A percentile compares a stretch with the other conserved stretches of the same genome.
Conservation (phyloP, 208 protist genomes). For the Lotmaria passim region DNA sequence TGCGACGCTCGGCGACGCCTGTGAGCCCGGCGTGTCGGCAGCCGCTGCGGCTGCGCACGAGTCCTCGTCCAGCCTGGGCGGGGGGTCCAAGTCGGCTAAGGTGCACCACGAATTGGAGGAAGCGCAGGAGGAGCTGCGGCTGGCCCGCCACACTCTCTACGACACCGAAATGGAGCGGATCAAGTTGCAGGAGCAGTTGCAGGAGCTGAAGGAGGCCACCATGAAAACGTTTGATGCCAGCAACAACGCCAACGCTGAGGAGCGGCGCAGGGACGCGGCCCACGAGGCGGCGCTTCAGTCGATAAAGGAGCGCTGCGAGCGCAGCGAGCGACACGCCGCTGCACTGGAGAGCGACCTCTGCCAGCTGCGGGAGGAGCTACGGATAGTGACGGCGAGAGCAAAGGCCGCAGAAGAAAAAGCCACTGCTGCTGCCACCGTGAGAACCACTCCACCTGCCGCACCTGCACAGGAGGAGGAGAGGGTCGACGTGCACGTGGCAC, state of each 20-base stretch:
- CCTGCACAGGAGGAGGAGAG: neutral
- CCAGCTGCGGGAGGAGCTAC: slow-evolving; percentile 11
- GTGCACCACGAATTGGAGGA: slow-evolving; percentile 17
- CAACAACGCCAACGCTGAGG: no score
- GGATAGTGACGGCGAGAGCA: neutral
- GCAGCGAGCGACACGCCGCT: slow-evolving; percentile 11
- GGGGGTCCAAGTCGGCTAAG: neutral
- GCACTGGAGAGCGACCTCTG: slow-evolving; percentile 32
- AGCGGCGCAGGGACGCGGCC: neutral
- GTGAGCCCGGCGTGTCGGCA: neutral
- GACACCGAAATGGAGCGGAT: slow-evolving; percentile 1
- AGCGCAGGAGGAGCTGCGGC: slow-evolving; percentile 23
- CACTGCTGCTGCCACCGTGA: neutral
- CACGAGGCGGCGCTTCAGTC: neutral
- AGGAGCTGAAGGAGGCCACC: slow-evolving; percentile 1
- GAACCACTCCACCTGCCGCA: no score
- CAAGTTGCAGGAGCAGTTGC: slow-evolving; percentile 21
- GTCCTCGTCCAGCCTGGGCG: slow-evolving; percentile 2
- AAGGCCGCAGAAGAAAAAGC: neutral
- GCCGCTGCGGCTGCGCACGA: neutral
- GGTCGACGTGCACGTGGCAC: neutral
- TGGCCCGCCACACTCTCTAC: slow-evolving; percentile 7
- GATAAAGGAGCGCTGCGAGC: slow-evolving; percentile 10
- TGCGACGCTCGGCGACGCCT: neutral
- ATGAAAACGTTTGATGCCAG: neutral